Evolutionary conservation across 2,329 filamentous ascomycete genomes (phyloP), one percentile per base, ranked within the genome.

Genomic region (Apiospora arundinis): DNA sequence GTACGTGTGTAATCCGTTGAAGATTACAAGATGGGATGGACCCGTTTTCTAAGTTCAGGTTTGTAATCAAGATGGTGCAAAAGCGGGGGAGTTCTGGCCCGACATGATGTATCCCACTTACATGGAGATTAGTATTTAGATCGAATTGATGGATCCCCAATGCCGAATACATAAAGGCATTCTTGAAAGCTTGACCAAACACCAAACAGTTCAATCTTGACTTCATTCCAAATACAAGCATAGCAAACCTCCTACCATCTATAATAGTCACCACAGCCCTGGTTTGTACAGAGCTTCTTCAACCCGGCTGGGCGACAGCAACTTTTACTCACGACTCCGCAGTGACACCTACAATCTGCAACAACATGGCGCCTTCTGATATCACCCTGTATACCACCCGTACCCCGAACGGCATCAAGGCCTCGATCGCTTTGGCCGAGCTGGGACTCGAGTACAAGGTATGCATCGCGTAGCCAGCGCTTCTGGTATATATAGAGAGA

Each of bases 371-470:
- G 40, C 40, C n/a, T n/a, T 67, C 92, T 7, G 86, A 93, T 76
- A 94, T 97, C 77, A 92, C 91, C 60, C 89, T 97, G 42, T 97
- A 96, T 85, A 97, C 94, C 16, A 87, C 89, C 16, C 88, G 91
- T 78, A 97, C 95, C 68, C 94, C 95, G 60, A 97, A 97, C 83
- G 94, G 94, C 74, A 93, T 96, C 86, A 97, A 97, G 82, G 89
- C 94, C 73, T 95, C 93, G 71, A 97, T 97, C 75, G 88, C 93
- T 12, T 85, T 98, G 21, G 94, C 97, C 83, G 95, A 97, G 83
- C 87, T 97, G 5, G 92, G 92, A 75, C 84, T 97, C 52, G 89
- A 92, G n/a, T 97, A 97, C 84, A 91, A 94, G 82, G 89, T 91
- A 46, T 18, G 72, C 56, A 23, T 48, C 45, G 21, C 45, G 21